Evolutionary conservation across 1,139 yeast species (phyloP).

Genomic region (Saccharomyces hybrid): DNA sequence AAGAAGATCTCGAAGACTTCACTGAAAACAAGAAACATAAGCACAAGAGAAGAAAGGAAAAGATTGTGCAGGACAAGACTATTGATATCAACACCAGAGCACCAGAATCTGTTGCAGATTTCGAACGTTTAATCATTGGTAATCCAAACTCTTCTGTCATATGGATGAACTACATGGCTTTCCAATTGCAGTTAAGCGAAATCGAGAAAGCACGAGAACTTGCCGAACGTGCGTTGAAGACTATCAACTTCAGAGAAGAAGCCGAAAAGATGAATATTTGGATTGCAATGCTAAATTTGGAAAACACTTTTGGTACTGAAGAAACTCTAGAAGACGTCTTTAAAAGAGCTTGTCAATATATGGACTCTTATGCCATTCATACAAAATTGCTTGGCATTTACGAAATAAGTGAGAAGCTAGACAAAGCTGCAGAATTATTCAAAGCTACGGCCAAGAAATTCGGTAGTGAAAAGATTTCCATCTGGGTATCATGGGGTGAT

Average conservation of each 20-base stretch:
- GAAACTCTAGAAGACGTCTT: constrained; percentile 75
- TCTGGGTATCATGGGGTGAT: constrained; percentile 76
- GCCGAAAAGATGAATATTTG: constrained; percentile 88
- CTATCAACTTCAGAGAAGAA: constrained; percentile 86
- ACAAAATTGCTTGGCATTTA: constrained; percentile 71
- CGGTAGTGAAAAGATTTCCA: constrained; percentile 53
- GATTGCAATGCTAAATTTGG: constrained; percentile 92
- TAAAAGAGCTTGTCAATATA: constrained; percentile 77
- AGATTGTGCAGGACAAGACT: constrained; percentile 66
- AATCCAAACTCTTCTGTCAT: constrained; percentile 87
- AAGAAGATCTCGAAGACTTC: constrained; percentile 50
- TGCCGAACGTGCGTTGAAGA: constrained; percentile 85
- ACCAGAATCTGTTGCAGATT: constrained; percentile 86
- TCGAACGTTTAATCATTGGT: constrained; percentile 83
- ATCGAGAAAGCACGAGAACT: constrained; percentile 89
- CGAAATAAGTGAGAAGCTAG: constrained; percentile 60
- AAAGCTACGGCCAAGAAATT: constrained; percentile 70
- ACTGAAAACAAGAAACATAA: constrained; percentile 37
- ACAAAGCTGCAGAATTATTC: constrained; percentile 60
- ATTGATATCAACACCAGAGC: constrained; percentile 75
- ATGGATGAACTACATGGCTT: constrained; percentile 98
- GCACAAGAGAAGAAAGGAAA: constrained; percentile 40
- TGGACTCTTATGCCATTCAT: constrained; percentile 81
- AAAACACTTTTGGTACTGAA: constrained; percentile 82
- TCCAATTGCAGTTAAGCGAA: constrained; percentile 90